Conservation (phyloP, 139 green algal genomes). For the Chlamydomonas urium region DNA sequence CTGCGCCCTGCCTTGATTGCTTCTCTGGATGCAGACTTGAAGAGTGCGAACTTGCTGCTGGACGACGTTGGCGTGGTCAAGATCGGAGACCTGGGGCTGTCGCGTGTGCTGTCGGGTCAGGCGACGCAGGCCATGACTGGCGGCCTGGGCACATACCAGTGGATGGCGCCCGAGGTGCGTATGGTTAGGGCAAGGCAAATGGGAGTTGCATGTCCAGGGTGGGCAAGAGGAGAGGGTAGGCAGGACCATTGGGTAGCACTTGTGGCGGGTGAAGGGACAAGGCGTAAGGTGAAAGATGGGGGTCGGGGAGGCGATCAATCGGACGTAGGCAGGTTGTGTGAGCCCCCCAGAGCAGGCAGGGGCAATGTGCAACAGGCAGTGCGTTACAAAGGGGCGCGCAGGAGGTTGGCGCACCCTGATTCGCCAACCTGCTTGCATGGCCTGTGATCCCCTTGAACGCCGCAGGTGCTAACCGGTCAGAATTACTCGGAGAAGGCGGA, state of each 20-base stretch:
- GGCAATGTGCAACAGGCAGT: neutral
- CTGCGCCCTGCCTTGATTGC: neutral
- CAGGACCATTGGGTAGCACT: no score
- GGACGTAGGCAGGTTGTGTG: no score
- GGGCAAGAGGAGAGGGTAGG: neutral
- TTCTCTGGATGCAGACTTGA: constrained; percentile 36
- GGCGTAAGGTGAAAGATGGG: no score
- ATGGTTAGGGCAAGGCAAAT: no score
- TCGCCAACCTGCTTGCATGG: neutral
- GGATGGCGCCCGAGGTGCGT: constrained; percentile 14
- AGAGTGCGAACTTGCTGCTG: constrained; percentile 64
- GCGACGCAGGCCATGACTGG: constrained; percentile 35
- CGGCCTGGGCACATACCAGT: constrained; percentile 56
- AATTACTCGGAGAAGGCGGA: constrained; percentile 65
- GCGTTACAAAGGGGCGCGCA: neutral
- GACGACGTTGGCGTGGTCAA: constrained; percentile 24
- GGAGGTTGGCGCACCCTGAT: neutral
- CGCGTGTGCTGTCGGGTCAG: neutral
- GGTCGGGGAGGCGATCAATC: no score
- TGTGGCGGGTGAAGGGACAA: no score
- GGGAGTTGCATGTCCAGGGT: no score
- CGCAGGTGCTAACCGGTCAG: constrained; percentile 59
- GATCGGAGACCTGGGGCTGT: constrained; percentile 3
- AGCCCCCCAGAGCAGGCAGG: no score
- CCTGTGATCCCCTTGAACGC: constrained; percentile 47